phyloP scores from a whole-genome alignment of 192 early-diverging fungal species.

The Coemansia sp. region DNA sequence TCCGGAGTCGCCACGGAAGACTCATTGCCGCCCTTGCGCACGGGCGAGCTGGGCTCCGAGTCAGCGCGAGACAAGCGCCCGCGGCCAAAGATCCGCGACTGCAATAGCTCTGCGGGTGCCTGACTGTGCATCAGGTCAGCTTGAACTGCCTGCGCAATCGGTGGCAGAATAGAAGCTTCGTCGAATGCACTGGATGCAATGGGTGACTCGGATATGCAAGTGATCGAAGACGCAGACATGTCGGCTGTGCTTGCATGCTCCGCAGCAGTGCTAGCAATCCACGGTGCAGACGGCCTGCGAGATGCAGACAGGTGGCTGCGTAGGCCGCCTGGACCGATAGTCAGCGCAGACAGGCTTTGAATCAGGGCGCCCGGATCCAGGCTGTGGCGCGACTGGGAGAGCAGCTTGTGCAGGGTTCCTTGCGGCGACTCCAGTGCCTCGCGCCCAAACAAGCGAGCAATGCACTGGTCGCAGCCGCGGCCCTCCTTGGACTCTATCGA shows the following conservation, averaged over 20 bases:
- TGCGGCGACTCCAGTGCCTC: slow-evolving; percentile 55
- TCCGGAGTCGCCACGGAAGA: background rate
- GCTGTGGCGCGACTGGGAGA: slow-evolving; percentile 49
- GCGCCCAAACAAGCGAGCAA: slow-evolving; percentile 53
- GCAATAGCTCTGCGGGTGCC: background rate
- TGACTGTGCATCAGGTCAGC: background rate
- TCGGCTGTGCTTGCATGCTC: background rate
- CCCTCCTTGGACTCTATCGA: slow-evolving; percentile 43
- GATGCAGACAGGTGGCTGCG: slow-evolving; percentile 15
- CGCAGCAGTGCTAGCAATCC: slow-evolving; percentile 14
- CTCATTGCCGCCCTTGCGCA: background rate
- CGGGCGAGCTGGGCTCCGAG: background rate
- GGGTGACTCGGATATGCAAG: slow-evolving; percentile 5
- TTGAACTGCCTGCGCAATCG: slow-evolving; percentile 5
- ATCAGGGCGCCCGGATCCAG: slow-evolving; percentile 44
- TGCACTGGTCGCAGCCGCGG: slow-evolving; percentile 58
- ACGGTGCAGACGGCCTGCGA: slow-evolving; percentile 21
- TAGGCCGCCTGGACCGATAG: slow-evolving; percentile 15
- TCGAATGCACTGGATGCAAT: background rate
- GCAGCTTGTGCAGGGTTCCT: slow-evolving; percentile 37
- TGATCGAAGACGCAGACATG: slow-evolving; percentile 1
- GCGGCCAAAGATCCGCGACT: background rate
- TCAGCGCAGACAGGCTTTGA: slow-evolving; percentile 44
- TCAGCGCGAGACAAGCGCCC: background rate
- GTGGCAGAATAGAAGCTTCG: slow-evolving; percentile 15